These are phyloP conservation scores for Capsicum baccatum DNA, from an alignment of 257 asterid species.

Conservation along the genomic window DNA sequence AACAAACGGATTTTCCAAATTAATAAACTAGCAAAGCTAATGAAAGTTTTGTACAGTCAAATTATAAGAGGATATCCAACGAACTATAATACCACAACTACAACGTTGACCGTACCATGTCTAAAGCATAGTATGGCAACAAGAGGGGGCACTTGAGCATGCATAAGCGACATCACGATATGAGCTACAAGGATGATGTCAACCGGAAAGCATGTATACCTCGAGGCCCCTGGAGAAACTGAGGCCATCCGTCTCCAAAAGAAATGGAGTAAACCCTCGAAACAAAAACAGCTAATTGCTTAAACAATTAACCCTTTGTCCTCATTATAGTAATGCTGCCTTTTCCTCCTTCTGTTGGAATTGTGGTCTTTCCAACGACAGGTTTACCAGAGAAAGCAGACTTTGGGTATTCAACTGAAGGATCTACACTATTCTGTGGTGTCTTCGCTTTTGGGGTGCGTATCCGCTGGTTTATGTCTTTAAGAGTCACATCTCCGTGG, in stretches of 20 bases:
- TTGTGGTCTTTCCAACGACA: constrained; percentile 87
- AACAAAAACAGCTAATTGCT: constrained; percentile 23
- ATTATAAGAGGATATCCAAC: not conserved
- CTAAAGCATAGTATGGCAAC: constrained; percentile 18
- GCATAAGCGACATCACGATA: constrained; percentile 16
- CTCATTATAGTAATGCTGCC: constrained; percentile 92
- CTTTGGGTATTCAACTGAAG: constrained; percentile 54
- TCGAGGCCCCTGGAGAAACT: constrained; percentile 22
- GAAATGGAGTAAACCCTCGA: constrained; percentile 8
- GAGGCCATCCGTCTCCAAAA: constrained; percentile 22
- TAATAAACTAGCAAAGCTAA: not conserved
- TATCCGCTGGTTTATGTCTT: constrained; percentile 81
- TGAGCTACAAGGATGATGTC: constrained; percentile 23
- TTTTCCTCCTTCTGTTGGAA: constrained; percentile 82
- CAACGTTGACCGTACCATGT: constrained; percentile 28
- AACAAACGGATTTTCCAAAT: not conserved
- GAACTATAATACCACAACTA: constrained; percentile 26
- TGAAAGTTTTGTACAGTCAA: constrained; percentile 28
- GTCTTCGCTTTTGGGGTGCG: constrained; percentile 64
- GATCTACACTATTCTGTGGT: constrained; percentile 52
- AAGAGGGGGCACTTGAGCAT: constrained; percentile 21
- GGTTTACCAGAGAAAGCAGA: constrained; percentile 96
- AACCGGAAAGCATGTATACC: constrained; percentile 35
- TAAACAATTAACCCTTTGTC: constrained; percentile 61
- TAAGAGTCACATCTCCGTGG: constrained; percentile 79